These are phyloP conservation scores for Russula olivacea DNA, from an alignment of 768 basidiomycete genomes.

Conservation along the genomic window DNA sequence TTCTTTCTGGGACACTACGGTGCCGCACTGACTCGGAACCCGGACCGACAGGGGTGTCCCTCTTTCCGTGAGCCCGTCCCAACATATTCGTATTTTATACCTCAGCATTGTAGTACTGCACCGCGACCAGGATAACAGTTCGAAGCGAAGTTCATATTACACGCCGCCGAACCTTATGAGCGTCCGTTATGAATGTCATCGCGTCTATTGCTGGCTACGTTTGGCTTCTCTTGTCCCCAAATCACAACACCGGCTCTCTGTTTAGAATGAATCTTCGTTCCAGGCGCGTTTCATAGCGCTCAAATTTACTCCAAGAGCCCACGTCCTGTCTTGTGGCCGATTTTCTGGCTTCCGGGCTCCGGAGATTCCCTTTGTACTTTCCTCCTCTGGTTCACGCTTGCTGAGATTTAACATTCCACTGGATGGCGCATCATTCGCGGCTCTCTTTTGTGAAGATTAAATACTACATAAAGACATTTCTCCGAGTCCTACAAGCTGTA, in stretches of 20 bases:
- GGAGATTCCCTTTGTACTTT: background rate
- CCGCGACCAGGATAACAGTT: background rate
- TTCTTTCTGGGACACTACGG: background rate
- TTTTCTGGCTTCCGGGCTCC: background rate
- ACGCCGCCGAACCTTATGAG: background rate
- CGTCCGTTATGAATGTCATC: constrained; percentile 1
- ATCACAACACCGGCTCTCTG: background rate
- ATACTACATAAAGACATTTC: background rate
- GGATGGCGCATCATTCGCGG: background rate
- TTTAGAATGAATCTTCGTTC: background rate
- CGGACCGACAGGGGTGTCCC: background rate
- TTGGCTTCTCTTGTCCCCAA: background rate
- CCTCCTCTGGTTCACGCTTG: background rate
- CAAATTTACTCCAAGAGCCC: background rate
- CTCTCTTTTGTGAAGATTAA: background rate
- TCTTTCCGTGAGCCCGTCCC: background rate
- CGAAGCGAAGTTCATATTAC: constrained; percentile 1
- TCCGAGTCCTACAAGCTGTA: constrained; percentile 14
- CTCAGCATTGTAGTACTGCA: background rate
- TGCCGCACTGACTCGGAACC: background rate
- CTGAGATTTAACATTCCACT: background rate
- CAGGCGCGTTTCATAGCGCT: constrained; percentile 15
- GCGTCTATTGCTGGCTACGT: background rate
- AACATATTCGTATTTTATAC: background rate
- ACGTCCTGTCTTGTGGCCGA: background rate